These are phyloP conservation scores for Casuarina equisetifolia DNA, from an alignment of 306 rosid species.

Conservation along the genomic window DNA sequence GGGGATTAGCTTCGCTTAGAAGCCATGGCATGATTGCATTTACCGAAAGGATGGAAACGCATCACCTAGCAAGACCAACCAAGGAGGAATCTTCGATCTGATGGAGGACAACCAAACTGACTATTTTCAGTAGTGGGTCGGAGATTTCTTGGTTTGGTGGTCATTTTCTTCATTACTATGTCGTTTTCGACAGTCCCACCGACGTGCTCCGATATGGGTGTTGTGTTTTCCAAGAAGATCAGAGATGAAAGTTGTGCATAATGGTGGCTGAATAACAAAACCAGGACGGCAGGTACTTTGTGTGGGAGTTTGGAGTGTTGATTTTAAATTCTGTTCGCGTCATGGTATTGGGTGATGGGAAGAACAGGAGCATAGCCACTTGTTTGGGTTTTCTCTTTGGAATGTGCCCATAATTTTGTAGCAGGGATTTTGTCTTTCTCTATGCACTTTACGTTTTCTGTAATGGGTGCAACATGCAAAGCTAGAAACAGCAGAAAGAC, in stretches of 20 bases:
- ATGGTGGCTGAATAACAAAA: too few relatives aligned
- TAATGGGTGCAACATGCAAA: too few relatives aligned
- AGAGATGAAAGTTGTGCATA: too few relatives aligned
- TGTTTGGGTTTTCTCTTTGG: not conserved
- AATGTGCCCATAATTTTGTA: not conserved
- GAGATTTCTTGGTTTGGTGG: not conserved
- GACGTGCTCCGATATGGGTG: too few relatives aligned
- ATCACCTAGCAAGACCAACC: conserved; percentile 2
- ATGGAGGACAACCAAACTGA: not conserved
- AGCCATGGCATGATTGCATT: conserved; percentile 12
- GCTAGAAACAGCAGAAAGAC: too few relatives aligned
- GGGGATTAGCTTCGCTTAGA: conserved; percentile 42
- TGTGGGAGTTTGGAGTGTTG: too few relatives aligned
- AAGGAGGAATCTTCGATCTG: not conserved
- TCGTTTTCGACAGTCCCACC: too few relatives aligned
- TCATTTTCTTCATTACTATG: too few relatives aligned
- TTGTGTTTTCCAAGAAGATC: too few relatives aligned
- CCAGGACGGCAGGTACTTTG: too few relatives aligned
- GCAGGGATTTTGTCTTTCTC: not conserved
- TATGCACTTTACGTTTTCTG: not conserved
- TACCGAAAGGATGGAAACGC: conserved; percentile 1
- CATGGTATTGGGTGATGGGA: not conserved
- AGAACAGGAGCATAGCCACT: not conserved
- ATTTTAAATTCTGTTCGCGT: not conserved
- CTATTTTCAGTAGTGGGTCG: not conserved